Evolutionary conservation across 2,329 filamentous ascomycete species (phyloP), one percentile per base, ranked within the genome.

Genomic region (Ceratocystiopsis brevicomis): DNA sequence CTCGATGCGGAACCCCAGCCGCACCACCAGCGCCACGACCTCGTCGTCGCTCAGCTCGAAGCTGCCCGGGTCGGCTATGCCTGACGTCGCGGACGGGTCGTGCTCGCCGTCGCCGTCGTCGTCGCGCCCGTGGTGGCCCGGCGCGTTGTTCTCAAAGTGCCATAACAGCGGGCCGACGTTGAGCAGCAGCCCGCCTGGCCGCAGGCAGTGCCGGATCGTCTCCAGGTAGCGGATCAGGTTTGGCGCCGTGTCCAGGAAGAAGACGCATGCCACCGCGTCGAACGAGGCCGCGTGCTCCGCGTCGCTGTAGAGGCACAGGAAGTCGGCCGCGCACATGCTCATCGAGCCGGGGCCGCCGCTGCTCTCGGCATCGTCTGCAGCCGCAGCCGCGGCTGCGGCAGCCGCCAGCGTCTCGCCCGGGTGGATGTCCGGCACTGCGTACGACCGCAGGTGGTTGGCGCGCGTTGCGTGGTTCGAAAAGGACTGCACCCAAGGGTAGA

Each of bases 191-290:
- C 90, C 90, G 21, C 81, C 81, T 0, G 74, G 67, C 51, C 72
- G 76, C 41, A 98, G 69, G 54, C 87, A 92, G 55, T 81, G 73
- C 37, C 64, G 65, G 44, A 96, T 82, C 2, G 86, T 78, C 56
- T 93, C 78, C 33, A 98, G 73, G 56, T 98, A 98, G 2, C 81
- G 74, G 43, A 96, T 80, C 32, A 95, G 58, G 57, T 98, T 96
- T 1, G 88, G 87, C 3, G 90, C 90, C 1, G 90, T 98, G 58
- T 98, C 92, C 45, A 98, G 79, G 64, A 98, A 98, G 63, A 96
- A 98, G 12, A 94, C 82, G 3, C 81, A 84, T 0, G 83, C 77
- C 2, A 96, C 84, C 1, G 80, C 86, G 53, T 95, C 78, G 58
- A 86, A 96, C 0, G 59, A 53, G 0, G 68, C 68, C 10, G 62